Percentiles rank a stretch among this genome's conserved stretches.
Evolutionary conservation across 2,329 filamentous ascomycete genomes (phyloP).

Genomic region (Domatiomyces catenatus): DNA sequence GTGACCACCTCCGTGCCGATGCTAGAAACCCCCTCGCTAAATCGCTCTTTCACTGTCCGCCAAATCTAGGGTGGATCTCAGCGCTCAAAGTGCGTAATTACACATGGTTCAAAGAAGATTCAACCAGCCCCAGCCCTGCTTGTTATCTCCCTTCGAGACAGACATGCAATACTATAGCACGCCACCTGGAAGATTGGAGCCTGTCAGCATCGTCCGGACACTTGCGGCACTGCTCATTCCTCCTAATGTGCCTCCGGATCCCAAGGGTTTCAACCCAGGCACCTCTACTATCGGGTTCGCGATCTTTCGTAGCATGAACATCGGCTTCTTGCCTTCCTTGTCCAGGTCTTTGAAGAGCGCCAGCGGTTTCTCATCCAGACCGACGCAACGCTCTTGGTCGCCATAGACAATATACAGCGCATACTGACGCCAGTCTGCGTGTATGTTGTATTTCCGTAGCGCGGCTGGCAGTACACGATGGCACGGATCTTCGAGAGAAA

Average conservation of each 20-base stretch:
- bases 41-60: background rate
- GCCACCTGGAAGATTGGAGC: slow-evolving; percentile 10
- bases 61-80: background rate
- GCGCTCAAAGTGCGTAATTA: background rate
- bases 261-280: slow-evolving; percentile 6
- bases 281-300: slow-evolving; percentile 23
- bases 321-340: slow-evolving; percentile 92
- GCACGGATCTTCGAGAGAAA: slow-evolving; percentile 95
- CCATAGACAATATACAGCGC: slow-evolving; percentile 96
- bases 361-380: slow-evolving; percentile 80
- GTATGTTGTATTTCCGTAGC: slow-evolving; percentile 95
- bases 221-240: slow-evolving; percentile 4
- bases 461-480: slow-evolving; percentile 93
- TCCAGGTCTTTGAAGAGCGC: slow-evolving; percentile 96
- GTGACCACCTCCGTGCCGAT: background rate
- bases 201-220: slow-evolving; percentile 5
- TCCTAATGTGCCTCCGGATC: slow-evolving; percentile 2
- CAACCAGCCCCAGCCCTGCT: background rate
- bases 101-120: background rate
- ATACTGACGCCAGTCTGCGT: slow-evolving; percentile 93
- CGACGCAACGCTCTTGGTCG: slow-evolving; percentile 90
- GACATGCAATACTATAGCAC: slow-evolving; percentile 5
- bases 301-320: slow-evolving; percentile 85
- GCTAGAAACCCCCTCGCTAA: background rate
- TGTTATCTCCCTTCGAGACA: background rate